Evolutionary conservation across 1,284 basidiomycete species (phyloP), one percentile per base, ranked within the genome.

Genomic region (Pisolithus thermaeus): DNA sequence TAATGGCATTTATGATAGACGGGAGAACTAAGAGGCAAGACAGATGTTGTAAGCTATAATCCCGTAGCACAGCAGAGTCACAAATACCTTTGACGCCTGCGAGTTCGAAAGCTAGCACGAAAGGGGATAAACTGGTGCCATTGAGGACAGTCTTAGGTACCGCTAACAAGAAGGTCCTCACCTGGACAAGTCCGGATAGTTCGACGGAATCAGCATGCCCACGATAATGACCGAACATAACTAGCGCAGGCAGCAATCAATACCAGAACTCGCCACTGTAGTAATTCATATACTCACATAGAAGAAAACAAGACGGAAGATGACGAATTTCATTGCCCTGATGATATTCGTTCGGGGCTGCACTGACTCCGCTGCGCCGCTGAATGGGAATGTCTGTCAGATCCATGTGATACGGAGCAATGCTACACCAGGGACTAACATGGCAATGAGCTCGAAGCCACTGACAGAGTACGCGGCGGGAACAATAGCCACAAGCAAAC

Each of bases 401-500:
- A 6, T 4, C 16, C 23, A n/a, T 20, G 7, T 28, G n/a, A 39
- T 23, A 20, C 37, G 1, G 9, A 25, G 5, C n/a, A 8, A 44
- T 28, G 4, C 6, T n/a, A 14, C 38, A 37, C 16, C 16, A 60
- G 57, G 62, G 61, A 63, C 81, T 66, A 54, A 86, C 74, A 90
- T 81, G 7, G 86, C 86, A 47, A 92, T 84, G 54, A 92, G 76
- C 61, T 94, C 91, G 71, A 91, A 86, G 32, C 87, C 89, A 62
- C 89, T 82, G 75, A 86, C 89, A 2, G 87, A 90, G 75, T 91
- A 94, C 2, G 84, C 86, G 11, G 90, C 88, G 63, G 90, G 87
- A 22, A 90, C 80, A 46, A 91, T 67, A 23, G 84, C 82, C 51
- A 72, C 75, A 49, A 89, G 69, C 59, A 91, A 78, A 16, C 75